These are phyloP conservation scores for Pythium dissotocum DNA, from an alignment of 352 stramenopile genomes.

Conservation along the genomic window DNA sequence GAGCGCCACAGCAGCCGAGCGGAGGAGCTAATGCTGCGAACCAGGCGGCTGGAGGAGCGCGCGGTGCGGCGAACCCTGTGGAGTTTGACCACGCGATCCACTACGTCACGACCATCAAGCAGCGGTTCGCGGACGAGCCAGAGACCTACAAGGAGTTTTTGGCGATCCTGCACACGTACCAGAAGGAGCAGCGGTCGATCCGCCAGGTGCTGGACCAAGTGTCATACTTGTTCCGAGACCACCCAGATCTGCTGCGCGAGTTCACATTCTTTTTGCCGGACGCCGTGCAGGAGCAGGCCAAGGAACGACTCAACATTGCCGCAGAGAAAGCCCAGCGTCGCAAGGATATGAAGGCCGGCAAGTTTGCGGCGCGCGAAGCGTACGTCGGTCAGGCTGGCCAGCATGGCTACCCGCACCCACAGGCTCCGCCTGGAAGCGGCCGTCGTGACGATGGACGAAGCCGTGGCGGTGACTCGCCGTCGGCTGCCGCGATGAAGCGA, in stretches of 20 bases:
- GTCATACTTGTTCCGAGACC: conserved; percentile 98
- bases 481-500: conserved; percentile 54
- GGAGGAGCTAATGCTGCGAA: neutral
- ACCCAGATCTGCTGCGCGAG: conserved; percentile 98
- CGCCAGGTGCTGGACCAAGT: conserved; percentile 98
- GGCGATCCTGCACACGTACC: conserved; percentile 99
- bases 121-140: conserved; percentile 96
- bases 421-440: conserved; percentile 14
- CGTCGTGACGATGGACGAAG: conserved; percentile 45
- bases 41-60: conserved; percentile 13
- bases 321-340: conserved; percentile 94
- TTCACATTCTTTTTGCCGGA: conserved; percentile 99
- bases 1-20: neutral
- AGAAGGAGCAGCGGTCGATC: conserved; percentile 99
- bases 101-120: conserved; percentile 99
- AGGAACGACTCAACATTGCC: conserved; percentile 93
- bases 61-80: conserved; percentile 84
- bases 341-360: conserved; percentile 55
- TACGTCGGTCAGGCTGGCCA: conserved; percentile 22
- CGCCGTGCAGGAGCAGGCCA: conserved; percentile 97
- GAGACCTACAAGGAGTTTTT: conserved; percentile 99
- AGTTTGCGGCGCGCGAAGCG: conserved; percentile 35
- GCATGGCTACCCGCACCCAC: conserved; percentile 25
- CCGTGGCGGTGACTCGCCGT: conserved; percentile 48
- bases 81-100: conserved; percentile 99